A percentile compares a stretch with the other conserved stretches of the same genome.
Conservation (phyloP, 108 stramenopile genomes). For the Skeletonema tropicum region DNA sequence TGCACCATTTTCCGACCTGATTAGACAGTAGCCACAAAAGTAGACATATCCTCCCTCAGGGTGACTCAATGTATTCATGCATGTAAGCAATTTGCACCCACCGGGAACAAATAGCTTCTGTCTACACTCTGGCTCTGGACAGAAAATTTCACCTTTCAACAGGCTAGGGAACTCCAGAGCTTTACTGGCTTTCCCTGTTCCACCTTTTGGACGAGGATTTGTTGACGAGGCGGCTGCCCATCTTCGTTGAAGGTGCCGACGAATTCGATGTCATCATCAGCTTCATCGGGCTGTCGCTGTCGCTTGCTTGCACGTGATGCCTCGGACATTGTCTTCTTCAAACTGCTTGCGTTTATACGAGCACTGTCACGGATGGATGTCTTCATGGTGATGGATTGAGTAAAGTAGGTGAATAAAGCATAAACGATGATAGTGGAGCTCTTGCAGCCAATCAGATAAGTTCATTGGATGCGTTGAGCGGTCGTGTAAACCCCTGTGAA, state of each 20-base stretch:
- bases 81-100: too few species aligned
- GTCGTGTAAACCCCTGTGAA: constrained; percentile 1
- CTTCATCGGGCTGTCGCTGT: neutral
- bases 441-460: neutral
- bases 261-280: neutral
- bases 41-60: neutral
- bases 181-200: too few species aligned
- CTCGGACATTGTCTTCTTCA: neutral
- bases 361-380: neutral
- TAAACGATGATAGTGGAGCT: too few species aligned
- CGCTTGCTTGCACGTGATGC: neutral
- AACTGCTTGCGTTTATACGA: neutral
- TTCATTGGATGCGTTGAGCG: neutral
- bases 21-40: neutral
- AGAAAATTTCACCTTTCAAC: too few species aligned
- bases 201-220: too few species aligned
- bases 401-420: too few species aligned
- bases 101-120: too few species aligned
- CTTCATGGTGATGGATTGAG: neutral
- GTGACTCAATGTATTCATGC: too few species aligned
- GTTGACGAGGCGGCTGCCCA: neutral
- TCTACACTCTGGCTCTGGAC: too few species aligned
- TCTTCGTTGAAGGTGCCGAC: neutral
- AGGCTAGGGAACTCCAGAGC: too few species aligned
- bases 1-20: neutral